These are phyloP conservation scores for Didymella pinodella DNA, from an alignment of 2,329 filamentous ascomycete species.

Conservation along the genomic window DNA sequence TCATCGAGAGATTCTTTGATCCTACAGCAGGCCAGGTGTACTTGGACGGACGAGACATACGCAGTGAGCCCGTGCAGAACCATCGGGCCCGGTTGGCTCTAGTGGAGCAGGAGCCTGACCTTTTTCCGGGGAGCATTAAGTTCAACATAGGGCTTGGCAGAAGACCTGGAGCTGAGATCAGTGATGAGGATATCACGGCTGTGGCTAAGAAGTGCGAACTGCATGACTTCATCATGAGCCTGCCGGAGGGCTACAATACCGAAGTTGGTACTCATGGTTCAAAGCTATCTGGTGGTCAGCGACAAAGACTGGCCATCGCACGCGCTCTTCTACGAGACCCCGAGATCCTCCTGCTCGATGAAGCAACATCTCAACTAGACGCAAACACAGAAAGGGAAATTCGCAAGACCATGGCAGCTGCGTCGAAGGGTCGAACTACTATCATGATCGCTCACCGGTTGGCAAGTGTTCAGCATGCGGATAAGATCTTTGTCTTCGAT, in stretches of 20 bases:
- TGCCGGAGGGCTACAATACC: slow-evolving; percentile 58
- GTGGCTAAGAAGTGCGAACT: slow-evolving; percentile 55
- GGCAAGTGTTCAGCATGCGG: slow-evolving; percentile 78
- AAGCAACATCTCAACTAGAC: slow-evolving; percentile 58
- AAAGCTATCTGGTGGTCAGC: slow-evolving; percentile 57
- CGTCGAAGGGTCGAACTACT: slow-evolving; percentile 63
- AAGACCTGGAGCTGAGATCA: slow-evolving; percentile 35
- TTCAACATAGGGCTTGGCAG: slow-evolving; percentile 56
- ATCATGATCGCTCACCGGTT: slow-evolving; percentile 80
- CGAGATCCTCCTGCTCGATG: slow-evolving; percentile 57
- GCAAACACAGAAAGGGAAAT: slow-evolving; percentile 56
- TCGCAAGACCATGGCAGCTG: slow-evolving; percentile 53
- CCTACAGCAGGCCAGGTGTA: slow-evolving; percentile 50
- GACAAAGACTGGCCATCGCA: slow-evolving; percentile 57
- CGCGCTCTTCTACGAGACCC: slow-evolving; percentile 57
- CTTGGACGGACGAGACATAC: slow-evolving; percentile 55
- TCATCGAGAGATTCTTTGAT: slow-evolving; percentile 58
- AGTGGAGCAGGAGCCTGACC: slow-evolving; percentile 56
- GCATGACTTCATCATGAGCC: slow-evolving; percentile 57
- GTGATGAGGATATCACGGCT: slow-evolving; percentile 39
- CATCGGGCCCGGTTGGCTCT: slow-evolving; percentile 53
- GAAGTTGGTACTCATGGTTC: slow-evolving; percentile 55
- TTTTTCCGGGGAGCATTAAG: slow-evolving; percentile 55
- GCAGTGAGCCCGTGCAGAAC: slow-evolving; percentile 45
- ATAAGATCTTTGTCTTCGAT: slow-evolving; percentile 81